Percentiles rank a stretch among this genome's conserved stretches.
Evolutionary conservation across 306 rosid species (phyloP).

Genomic region (Oxytropis ochrocephala): DNA sequence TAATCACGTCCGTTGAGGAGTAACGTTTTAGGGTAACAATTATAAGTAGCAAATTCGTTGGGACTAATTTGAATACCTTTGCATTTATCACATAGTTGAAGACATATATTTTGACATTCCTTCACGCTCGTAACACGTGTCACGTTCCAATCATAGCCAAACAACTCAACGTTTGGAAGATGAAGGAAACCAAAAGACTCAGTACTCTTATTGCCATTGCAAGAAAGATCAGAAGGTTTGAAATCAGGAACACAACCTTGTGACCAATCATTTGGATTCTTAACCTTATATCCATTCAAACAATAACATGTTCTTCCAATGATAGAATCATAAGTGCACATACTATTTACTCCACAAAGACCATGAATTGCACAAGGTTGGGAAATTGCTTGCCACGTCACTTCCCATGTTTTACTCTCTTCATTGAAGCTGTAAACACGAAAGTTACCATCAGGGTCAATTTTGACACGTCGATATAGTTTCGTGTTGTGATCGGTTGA

Average conservation of each 20-base stretch:
- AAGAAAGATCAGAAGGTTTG: background rate
- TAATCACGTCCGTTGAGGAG: slow-evolving; percentile 33
- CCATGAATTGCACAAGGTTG: slow-evolving; percentile 49
- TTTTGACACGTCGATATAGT: background rate
- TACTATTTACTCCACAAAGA: slow-evolving; percentile 45
- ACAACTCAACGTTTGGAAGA: slow-evolving; percentile 32
- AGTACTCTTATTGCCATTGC: background rate
- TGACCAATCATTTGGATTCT: slow-evolving; percentile 37
- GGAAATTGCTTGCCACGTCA: slow-evolving; percentile 37
- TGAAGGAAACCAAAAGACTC: slow-evolving; percentile 22
- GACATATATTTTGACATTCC: slow-evolving; percentile 37
- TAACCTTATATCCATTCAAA: slow-evolving; percentile 33
- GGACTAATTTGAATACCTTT: slow-evolving; percentile 37
- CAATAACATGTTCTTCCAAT: slow-evolving; percentile 46
- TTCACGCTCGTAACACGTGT: slow-evolving; percentile 18
- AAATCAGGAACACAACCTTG: slow-evolving; percentile 46
- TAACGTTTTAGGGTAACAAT: slow-evolving; percentile 41
- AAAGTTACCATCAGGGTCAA: slow-evolving; percentile 34
- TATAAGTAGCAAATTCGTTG: background rate
- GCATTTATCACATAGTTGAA: slow-evolving; percentile 31
- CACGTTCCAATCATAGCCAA: slow-evolving; percentile 33
- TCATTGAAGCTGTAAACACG: slow-evolving; percentile 36
- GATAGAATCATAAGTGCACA: slow-evolving; percentile 30
- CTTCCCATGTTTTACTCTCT: slow-evolving; percentile 21
- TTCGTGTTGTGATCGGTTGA: slow-evolving; percentile 1